phyloP scores from a whole-genome alignment of 768 basidiomycete species.

The Basidioascus undulatus region DNA sequence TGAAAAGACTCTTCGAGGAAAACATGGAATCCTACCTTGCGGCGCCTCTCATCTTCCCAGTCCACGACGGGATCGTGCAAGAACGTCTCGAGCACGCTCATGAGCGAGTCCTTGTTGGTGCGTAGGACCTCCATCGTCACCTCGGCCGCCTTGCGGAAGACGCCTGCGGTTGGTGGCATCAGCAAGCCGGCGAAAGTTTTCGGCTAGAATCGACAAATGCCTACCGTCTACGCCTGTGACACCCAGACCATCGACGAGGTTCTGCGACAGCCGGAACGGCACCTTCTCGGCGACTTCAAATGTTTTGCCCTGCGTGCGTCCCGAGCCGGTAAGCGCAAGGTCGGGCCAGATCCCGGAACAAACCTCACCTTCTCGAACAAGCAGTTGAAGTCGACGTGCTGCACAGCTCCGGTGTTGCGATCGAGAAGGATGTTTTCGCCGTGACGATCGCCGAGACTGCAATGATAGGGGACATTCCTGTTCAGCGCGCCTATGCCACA shows the following conservation, averaged over 20 bases:
- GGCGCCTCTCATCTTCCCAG: conserved; percentile 66
- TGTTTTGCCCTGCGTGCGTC: conserved; percentile 42
- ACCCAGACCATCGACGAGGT: conserved; percentile 74
- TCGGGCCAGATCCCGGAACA: no score
- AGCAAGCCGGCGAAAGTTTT: not conserved
- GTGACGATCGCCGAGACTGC: conserved; percentile 88
- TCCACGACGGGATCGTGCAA: conserved; percentile 91
- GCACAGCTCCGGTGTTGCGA: conserved; percentile 58
- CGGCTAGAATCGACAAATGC: not conserved
- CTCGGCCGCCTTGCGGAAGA: conserved; percentile 76
- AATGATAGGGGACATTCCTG: not conserved
- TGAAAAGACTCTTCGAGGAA: no score
- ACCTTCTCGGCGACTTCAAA: conserved; percentile 76
- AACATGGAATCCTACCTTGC: conserved; percentile 32
- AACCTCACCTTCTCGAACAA: conserved; percentile 67
- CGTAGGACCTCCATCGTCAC: conserved; percentile 66
- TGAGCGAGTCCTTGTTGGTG: conserved; percentile 72
- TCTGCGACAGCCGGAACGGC: conserved; percentile 83
- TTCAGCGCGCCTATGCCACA: not conserved
- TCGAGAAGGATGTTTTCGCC: conserved; percentile 92
- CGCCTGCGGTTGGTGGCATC: conserved; percentile 25
- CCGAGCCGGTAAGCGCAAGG: not conserved
- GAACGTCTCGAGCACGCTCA: conserved; percentile 90
- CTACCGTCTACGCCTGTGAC: conserved; percentile 76
- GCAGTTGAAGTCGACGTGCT: conserved; percentile 96